phyloP scores from a whole-genome alignment of 257 asterid species.

The Nicotiana noctiflora region DNA sequence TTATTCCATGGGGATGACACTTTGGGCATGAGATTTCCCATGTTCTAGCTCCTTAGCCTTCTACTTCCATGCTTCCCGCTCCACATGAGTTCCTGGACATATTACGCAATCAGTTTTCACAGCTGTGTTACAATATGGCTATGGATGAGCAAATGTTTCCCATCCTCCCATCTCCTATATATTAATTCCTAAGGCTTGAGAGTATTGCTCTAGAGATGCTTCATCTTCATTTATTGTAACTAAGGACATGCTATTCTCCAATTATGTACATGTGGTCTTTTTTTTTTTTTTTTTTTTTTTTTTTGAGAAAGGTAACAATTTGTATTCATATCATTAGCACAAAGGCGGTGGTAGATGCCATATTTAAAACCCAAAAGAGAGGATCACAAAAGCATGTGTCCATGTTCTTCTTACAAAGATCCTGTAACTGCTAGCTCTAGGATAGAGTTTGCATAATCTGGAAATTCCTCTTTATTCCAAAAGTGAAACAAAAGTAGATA shows the following conservation, averaged over 20 bases:
- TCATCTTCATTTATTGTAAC: not conserved
- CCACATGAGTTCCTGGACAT: not conserved
- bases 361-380: too few species aligned
- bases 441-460: too few species aligned
- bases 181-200: not conserved
- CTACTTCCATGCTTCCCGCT: not conserved
- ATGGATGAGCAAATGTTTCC: not conserved
- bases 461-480: too few species aligned
- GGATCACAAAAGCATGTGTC: too few species aligned
- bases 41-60: not conserved
- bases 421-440: too few species aligned
- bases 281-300: too few species aligned
- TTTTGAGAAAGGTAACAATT: too few species aligned
- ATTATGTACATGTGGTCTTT: not conserved
- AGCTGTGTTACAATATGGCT: not conserved
- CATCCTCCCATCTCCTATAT: not conserved
- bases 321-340: too few species aligned
- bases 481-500: too few species aligned
- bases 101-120: not conserved
- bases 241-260: constrained; percentile 3
- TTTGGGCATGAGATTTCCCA: not conserved
- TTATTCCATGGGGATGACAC: not conserved
- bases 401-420: too few species aligned
- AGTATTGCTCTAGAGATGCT: not conserved
- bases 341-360: too few species aligned